Evolutionary conservation across 257 asterid species (phyloP), one percentile per base, ranked within the genome.

Genomic region (Solanum neorickii): DNA sequence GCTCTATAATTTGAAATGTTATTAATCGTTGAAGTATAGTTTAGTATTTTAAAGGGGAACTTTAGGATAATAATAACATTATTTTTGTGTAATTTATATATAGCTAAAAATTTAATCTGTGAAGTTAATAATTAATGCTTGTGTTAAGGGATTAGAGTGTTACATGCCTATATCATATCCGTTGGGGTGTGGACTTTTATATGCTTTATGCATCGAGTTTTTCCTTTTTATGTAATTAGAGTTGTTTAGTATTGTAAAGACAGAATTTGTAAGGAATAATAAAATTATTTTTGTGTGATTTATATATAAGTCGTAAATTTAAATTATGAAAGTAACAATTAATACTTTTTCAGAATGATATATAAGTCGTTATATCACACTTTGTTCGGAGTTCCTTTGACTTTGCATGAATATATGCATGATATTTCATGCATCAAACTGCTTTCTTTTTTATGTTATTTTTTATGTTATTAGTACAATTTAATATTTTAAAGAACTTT

Each of bases 231-330:
- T 15, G 23, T 9, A 15, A 49, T 15, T 49, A 7, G 11, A 56
- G 3, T 0, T 25, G 33, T 65, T 65, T 62, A n/a, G 7, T 62
- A 62, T 62, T 5, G 0, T 65, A 0, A 65, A 65, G 14, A 2
- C 0, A 9, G 9, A 3, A 25, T 3, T 66, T 66, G 1, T 59
- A 21, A 21, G 13, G 1, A 8, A 59, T 1, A 0, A 1, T 1
- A 12, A 13, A 65, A 0, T 66, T 66, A 0, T 66, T 0, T 69
- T 69, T 29, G 1, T 68, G 2, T 49, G 2, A 6, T 68, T 27
- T 68, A 29, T 21, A 21, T 14, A 14, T 9, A 59, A 1, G 2
- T 15, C 9, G 3, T 14, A 0, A 1, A 12, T 29, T 29, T 4
- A 29, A 69, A 7, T 15, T 3, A 16, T 15, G 23, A 29, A 7